Conservation (phyloP, 805 yeast genomes). For the Metschnikowia borealis region DNA sequence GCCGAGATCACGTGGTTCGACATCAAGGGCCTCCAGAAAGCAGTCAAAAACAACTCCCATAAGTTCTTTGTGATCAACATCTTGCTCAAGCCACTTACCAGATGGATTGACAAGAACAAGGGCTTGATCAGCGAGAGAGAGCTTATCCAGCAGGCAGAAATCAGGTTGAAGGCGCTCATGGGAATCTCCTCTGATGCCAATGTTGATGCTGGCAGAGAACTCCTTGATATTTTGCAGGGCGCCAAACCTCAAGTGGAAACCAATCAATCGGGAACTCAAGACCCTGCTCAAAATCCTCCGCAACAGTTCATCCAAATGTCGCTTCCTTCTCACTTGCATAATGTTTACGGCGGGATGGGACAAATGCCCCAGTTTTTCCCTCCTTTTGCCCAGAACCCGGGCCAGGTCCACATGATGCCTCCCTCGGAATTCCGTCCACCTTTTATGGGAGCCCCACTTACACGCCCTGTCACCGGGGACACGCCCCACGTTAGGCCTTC, state of each 20-base stretch:
- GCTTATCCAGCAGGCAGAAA: slow-evolving; percentile 59
- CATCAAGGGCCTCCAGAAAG: slow-evolving; percentile 42
- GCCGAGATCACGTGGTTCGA: slow-evolving; percentile 76
- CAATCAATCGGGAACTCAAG: not conserved
- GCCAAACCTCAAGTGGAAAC: slow-evolving; percentile 16
- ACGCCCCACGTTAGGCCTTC: not conserved
- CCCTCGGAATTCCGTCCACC: slow-evolving; percentile 15
- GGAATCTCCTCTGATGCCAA: slow-evolving; percentile 46
- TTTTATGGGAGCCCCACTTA: slow-evolving; percentile 2
- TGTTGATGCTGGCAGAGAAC: slow-evolving; percentile 72
- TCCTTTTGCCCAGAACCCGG: slow-evolving; percentile 7
- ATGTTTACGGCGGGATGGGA: slow-evolving; percentile 15
- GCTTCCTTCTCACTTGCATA: slow-evolving; percentile 33
- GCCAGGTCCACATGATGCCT: slow-evolving; percentile 12
- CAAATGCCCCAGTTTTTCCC: slow-evolving; percentile 17
- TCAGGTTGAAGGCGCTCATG: slow-evolving; percentile 57
- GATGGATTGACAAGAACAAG: slow-evolving; percentile 55
- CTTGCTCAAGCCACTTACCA: slow-evolving; percentile 47
- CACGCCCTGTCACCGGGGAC: not conserved
- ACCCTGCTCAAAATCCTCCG: slow-evolving; percentile 3
- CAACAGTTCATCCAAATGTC: slow-evolving; percentile 23
- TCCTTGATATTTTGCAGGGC: slow-evolving; percentile 56
- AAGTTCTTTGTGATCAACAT: slow-evolving; percentile 45
- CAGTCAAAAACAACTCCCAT: slow-evolving; percentile 35
- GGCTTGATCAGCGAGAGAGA: slow-evolving; percentile 48